Evolutionary conservation across 2,329 filamentous ascomycete genomes (phyloP).

Genomic region (Alternaria incomplexa): DNA sequence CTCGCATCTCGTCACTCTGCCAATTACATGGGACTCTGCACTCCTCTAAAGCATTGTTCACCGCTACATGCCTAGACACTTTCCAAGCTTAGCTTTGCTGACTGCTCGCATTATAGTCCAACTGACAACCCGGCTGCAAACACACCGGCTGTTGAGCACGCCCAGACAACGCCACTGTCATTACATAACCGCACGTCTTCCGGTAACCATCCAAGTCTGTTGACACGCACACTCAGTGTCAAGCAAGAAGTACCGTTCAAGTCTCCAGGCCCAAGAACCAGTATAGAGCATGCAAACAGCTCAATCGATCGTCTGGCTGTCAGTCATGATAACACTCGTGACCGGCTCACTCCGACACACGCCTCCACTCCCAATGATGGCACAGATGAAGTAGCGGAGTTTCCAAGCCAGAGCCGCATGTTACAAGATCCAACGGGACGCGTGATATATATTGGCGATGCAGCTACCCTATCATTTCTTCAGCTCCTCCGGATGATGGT

Average conservation of each 20-base stretch:
- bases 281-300: constrained; percentile 30
- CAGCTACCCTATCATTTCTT: constrained; percentile 66
- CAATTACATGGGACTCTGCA: neutral
- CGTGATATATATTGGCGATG: constrained; percentile 67
- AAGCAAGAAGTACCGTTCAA: constrained; percentile 33
- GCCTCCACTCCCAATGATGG: constrained; percentile 49
- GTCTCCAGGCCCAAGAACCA: constrained; percentile 24
- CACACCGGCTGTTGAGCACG: constrained; percentile 29
- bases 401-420: constrained; percentile 64
- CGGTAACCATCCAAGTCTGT: constrained; percentile 7
- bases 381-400: constrained; percentile 62
- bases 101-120: neutral
- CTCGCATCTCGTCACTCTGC: neutral
- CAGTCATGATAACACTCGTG: constrained; percentile 27
- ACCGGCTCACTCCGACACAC: constrained; percentile 36
- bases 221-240: constrained; percentile 6
- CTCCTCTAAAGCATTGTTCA: neutral
- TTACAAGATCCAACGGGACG: constrained; percentile 65
- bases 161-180: constrained; percentile 26
- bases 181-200: constrained; percentile 25
- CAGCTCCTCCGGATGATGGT: constrained; percentile 67
- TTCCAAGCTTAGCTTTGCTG: neutral
- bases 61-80: neutral
- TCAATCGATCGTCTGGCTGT: constrained; percentile 33
- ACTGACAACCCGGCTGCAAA: constrained; percentile 30